phyloP scores from a whole-genome alignment of 306 rosid species.

The Lathyrus aphaca region DNA sequence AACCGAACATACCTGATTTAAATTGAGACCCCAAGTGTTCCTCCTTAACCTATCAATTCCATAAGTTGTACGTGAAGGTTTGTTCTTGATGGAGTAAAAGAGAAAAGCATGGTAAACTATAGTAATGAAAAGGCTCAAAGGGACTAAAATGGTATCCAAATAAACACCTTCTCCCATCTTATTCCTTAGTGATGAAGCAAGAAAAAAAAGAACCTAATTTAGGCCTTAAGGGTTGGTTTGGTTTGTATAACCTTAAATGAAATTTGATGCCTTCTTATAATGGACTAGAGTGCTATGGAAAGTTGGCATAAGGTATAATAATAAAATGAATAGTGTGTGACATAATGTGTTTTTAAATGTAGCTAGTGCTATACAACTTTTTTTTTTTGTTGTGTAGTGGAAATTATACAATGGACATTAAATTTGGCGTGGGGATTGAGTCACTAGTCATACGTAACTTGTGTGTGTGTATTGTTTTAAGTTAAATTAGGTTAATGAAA shows the following conservation, averaged over 20 bases:
- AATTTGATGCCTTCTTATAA: constrained; percentile 38
- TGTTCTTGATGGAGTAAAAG: constrained; percentile 62
- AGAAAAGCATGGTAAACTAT: constrained; percentile 74
- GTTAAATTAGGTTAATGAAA: background rate
- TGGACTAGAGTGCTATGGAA: constrained; percentile 10
- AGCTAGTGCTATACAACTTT: constrained; percentile 32
- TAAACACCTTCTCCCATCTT: constrained; percentile 52
- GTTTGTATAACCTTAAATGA: background rate
- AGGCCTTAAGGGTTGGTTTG: constrained; percentile 5
- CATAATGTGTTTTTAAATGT: constrained; percentile 13
- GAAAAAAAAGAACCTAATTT: background rate
- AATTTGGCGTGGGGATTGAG: constrained; percentile 42
- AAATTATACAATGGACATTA: constrained; percentile 51
- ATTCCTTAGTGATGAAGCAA: constrained; percentile 23
- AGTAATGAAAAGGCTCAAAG: constrained; percentile 61
- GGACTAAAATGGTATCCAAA: constrained; percentile 65
- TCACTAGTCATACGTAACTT: constrained; percentile 30
- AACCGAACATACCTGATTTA: constrained; percentile 51
- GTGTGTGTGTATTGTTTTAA: background rate
- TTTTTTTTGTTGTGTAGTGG: constrained; percentile 41
- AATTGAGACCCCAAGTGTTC: constrained; percentile 57
- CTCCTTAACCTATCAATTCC: constrained; percentile 59
- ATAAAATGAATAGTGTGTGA: constrained; percentile 29
- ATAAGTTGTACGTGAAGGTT: constrained; percentile 59
- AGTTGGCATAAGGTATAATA: constrained; percentile 12